Evolutionary conservation across 2,329 filamentous ascomycete species (phyloP), one percentile per base, ranked within the genome.

Genomic region (Colletotrichum lindemuthianum): DNA sequence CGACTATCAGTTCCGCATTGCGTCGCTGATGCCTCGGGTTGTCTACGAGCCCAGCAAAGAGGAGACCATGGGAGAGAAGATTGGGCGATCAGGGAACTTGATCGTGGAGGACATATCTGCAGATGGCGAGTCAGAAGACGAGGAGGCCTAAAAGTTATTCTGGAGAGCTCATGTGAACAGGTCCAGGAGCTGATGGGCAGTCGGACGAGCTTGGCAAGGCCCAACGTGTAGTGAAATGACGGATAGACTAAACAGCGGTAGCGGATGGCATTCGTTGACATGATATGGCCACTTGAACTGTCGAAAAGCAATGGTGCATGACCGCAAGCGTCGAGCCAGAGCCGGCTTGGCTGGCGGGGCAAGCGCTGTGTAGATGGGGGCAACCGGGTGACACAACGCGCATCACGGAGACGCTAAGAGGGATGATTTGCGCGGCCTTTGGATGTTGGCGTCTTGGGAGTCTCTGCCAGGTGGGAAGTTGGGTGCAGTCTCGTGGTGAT

Each of bases 81-180:
- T 98, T 73, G 93, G 95, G 4, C 84, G 89, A 69, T 94, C 92
- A 68, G 93, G 91, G 3, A 97, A 96, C 77, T 79, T 99, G 63
- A 92, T 98, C 69, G 94, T 98, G 11, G 96, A 99, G 79, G 84
- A 85, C 61, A 80, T 85, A 43, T 76, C 78, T 32, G 81, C 85
- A 4, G 65, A 61, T 11, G 65, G 53, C 37, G 68, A 67, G 54
- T 67, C 66, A 43, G 67, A 69, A 13, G 40, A 63, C 9, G 61
- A 39, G 13, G 61, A 65, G n/a, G 63, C 34, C 11, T 53, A 54
- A 47, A 15, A 43, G 13, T 43, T 5, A 24, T 24, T 24, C 24
- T 24, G 24, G 24, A 24, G 24, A 24, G 24, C 24, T 24, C 24
- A 24, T 24, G 24, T 24, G 24, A 24, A 3, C 4, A 24, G 4